phyloP scores from a whole-genome alignment of 768 basidiomycete genomes.

The Phlebiopsis flavidoalba region DNA sequence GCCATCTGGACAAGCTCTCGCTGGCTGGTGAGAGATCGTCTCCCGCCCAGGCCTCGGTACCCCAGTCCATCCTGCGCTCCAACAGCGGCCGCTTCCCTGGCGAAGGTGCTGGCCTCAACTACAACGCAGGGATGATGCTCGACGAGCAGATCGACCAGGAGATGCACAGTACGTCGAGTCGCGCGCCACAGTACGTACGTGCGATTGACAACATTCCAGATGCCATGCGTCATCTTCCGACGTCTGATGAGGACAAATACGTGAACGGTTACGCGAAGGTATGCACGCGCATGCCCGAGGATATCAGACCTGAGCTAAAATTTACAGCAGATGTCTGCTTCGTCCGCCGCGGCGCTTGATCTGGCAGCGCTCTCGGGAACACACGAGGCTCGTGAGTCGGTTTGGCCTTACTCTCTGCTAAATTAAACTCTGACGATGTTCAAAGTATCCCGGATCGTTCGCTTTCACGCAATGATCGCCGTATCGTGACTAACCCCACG shows the following conservation, averaged over 20 bases:
- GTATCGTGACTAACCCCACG: slow-evolving; percentile 71
- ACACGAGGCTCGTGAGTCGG: slow-evolving; percentile 64
- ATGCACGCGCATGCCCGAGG: slow-evolving; percentile 15
- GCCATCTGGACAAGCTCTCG: slow-evolving; percentile 68
- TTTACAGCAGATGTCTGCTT: slow-evolving; percentile 60
- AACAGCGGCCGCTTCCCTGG: slow-evolving; percentile 50
- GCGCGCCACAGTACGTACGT: background rate
- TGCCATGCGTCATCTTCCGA: slow-evolving; percentile 84
- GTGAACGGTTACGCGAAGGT: slow-evolving; percentile 64
- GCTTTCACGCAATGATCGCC: slow-evolving; percentile 53
- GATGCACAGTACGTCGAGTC: slow-evolving; percentile 72
- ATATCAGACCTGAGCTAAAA: slow-evolving; percentile 2
- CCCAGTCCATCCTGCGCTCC: slow-evolving; percentile 47
- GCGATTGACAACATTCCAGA: slow-evolving; percentile 38
- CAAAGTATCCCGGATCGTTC: slow-evolving; percentile 57
- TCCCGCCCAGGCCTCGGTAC: slow-evolving; percentile 13
- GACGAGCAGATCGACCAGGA: slow-evolving; percentile 93
- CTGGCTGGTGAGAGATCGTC: slow-evolving; percentile 61
- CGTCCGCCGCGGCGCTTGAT: slow-evolving; percentile 91
- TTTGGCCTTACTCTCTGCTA: slow-evolving; percentile 77
- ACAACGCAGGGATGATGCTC: slow-evolving; percentile 85
- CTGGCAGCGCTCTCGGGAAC: slow-evolving; percentile 78
- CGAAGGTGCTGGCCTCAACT: slow-evolving; percentile 56
- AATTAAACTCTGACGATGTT: slow-evolving; percentile 33
- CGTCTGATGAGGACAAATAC: slow-evolving; percentile 88